A percentile compares a stretch with the other conserved stretches of the same genome.
phyloP scores from a whole-genome alignment of 2,329 filamentous ascomycete species.

The Zymoseptoria brevis region DNA sequence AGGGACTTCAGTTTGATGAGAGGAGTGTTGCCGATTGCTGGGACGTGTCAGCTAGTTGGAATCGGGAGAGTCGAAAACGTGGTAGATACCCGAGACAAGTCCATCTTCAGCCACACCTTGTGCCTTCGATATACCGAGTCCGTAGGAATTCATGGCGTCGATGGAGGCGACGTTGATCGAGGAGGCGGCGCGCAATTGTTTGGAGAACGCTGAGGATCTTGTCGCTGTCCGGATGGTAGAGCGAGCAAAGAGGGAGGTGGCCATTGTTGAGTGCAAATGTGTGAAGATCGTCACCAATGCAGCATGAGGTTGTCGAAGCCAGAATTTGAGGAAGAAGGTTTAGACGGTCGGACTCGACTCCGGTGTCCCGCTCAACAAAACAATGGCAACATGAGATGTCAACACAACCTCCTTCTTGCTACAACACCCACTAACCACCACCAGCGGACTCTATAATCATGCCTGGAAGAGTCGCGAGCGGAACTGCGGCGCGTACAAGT shows the following conservation, averaged over 20 bases:
- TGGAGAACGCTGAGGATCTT: conserved; percentile 13
- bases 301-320: background rate
- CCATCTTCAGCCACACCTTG: conserved; percentile 68
- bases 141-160: conserved; percentile 30
- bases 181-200: conserved; percentile 17
- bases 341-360: background rate
- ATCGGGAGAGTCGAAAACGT: background rate
- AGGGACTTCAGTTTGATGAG: conserved; percentile 83
- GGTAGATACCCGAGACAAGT: conserved; percentile 64
- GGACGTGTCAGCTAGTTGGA: conserved; percentile 18
- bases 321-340: background rate
- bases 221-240: conserved; percentile 18
- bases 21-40: conserved; percentile 95
- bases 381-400: background rate
- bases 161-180: conserved; percentile 18
- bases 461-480: conserved; percentile 27
- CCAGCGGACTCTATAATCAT: conserved; percentile 39
- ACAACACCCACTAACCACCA: background rate
- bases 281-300: background rate
- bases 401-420: background rate
- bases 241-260: conserved; percentile 14
- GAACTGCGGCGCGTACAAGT: conserved; percentile 8
- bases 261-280: background rate
- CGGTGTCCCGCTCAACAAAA: background rate
- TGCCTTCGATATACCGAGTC: conserved; percentile 66